Conservation (phyloP, 116 monocot species). For the Phalaenopsis hybrid region DNA sequence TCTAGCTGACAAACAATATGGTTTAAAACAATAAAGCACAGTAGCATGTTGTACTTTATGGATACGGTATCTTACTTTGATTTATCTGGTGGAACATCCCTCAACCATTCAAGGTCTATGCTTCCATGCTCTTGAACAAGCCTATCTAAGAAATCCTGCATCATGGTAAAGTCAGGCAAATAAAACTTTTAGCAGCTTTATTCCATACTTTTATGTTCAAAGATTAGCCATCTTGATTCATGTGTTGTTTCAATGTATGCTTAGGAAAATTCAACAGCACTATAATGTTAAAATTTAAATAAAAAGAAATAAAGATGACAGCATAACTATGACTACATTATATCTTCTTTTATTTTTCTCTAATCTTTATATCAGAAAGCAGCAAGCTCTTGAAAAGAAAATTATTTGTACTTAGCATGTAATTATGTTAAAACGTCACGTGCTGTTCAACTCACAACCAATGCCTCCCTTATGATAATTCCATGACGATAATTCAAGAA, state of each 20-base stretch:
- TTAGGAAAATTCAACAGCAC: neutral
- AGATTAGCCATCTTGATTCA: neutral
- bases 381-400: neutral
- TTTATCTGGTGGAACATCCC: slow-evolving; percentile 48
- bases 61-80: slow-evolving; percentile 39
- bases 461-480: neutral
- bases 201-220: slow-evolving; percentile 1
- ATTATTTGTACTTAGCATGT: neutral
- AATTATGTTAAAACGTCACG: neutral
- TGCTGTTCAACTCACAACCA: neutral
- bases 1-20: neutral
- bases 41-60: neutral
- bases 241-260: neutral
- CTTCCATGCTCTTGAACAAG: slow-evolving; percentile 21
- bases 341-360: neutral
- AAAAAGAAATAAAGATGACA: neutral
- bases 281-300: neutral
- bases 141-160: slow-evolving; percentile 17
- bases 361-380: neutral
- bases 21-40: neutral
- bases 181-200: neutral
- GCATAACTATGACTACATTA: neutral
- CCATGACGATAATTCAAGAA: neutral
- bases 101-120: slow-evolving; percentile 26
- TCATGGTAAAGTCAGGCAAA: neutral